Evolutionary conservation across 495 filamentous ascomycete genomes (phyloP), one percentile per base, ranked within the genome.

Genomic region (Trichoderma virens): DNA sequence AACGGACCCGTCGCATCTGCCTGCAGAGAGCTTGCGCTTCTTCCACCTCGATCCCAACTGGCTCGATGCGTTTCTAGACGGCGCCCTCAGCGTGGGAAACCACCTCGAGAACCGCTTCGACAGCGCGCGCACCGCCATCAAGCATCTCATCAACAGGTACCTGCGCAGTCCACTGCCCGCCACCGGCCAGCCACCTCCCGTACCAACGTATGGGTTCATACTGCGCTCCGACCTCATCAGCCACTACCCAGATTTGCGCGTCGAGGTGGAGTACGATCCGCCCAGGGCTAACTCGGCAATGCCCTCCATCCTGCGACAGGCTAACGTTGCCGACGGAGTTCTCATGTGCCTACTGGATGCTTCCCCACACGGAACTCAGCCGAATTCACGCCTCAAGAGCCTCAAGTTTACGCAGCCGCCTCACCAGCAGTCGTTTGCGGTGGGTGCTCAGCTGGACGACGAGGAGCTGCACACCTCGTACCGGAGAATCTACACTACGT

Each of bases 11-110:
- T 68, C 65, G 0, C 69, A 66, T 56, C 66, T 83, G 1, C 78
- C 78, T 0, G n/a, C 45, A 9, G 80, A 82, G 64, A 59, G 61
- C 2, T 59, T 84, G 0, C 76, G 81, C 1, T 76, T 78, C 68
- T 84, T 83, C 67, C 59, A 74, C 61, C 71, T 83, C 31, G 81
- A 83, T 64, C 4, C 62, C 5, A 67, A 65, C 59, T 84, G 81
- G 81, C 54, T 75, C 8, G 76, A 80, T 43, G 66, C 66, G 2
- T 41, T 82, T 2, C 62, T 84, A 11, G 81, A 84, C 64, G 81
- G 81, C 0, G 81, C 72, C 3, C 71, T 84, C 1, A 73, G 68
- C 7, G 25, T 77, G 0, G 79, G 68, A 2, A 83, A 82, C 65
- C 74, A 82, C 65, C 31, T 72, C 0, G 66, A 69, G 3, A 59